Evolutionary conservation across 2,329 filamentous ascomycete genomes (phyloP), one percentile per base, ranked within the genome.

Genomic region (Hypocreales sp.): DNA sequence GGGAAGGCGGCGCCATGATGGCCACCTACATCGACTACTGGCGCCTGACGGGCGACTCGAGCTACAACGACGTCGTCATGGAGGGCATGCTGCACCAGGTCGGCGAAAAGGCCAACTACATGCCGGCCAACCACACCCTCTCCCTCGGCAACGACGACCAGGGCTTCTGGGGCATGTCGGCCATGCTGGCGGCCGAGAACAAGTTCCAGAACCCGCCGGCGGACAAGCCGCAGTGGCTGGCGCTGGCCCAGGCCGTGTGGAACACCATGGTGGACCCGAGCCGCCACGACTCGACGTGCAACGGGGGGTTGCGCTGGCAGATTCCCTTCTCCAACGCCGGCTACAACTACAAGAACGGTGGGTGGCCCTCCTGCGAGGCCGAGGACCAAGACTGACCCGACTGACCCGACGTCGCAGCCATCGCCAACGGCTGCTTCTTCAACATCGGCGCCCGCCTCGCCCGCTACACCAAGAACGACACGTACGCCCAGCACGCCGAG

Each of bases 271-370:
- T 61, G 2, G 40, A 40, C 7, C 11, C 30, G 15, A 24, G 9
- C 21, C 75, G 75, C 56, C 70, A 79, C 40, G 59, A 58, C 7
- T 48, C 55, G 2, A 47, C 47, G 0, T 59, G 58, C 11, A 70
- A 69, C 32, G 64, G 61, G 24, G 79, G 78, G 12, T 49, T 84
- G 36, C 63, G 76, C 38, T 82, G 77, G 77, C 79, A 87, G 55
- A 77, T 86, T 31, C 79, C 72, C 38, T 56, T 64, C 4, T 72
- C 74, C 39, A 81, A 83, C 47, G 62, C 59, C 20, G 80, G 80
- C 15, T 86, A 79, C 48, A 62, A 73, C 42, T 83, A 86, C 59
- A 87, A 74, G 46, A 74, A 73, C 50, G 56, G 53, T 14, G n/a
- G n/a, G n/a, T n/a, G n/a, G n/a, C n/a, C n/a, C n/a, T n/a, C n/a